Conservation (phyloP, 192 early-diverging fungal species). For the Rhizophagus clarus region DNA sequence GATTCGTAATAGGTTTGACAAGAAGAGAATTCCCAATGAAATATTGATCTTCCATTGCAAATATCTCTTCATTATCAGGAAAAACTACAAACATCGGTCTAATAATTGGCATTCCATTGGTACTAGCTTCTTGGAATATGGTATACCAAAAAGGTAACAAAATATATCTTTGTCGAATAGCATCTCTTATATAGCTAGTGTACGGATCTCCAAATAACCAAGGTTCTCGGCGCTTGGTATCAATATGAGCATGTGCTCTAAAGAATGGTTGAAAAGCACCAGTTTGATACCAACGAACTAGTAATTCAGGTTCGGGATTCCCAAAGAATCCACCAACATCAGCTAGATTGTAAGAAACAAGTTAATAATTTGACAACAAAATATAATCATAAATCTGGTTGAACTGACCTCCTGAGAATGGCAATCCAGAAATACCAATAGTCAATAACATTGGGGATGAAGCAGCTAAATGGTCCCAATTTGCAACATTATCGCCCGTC, state of each 20-base stretch:
- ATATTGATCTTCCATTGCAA: conserved; percentile 82
- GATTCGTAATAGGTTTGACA: conserved; percentile 63
- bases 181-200: conserved; percentile 74
- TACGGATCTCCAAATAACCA: conserved; percentile 93
- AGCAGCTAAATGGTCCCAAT: conserved; percentile 83
- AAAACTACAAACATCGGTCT: conserved; percentile 90
- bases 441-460: conserved; percentile 90
- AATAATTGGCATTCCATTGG: conserved; percentile 80
- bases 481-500: conserved; percentile 96
- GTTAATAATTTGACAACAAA: not conserved
- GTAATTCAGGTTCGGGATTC: conserved; percentile 86
- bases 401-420: conserved; percentile 72
- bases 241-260: conserved; percentile 96
- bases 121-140: conserved; percentile 77
- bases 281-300: conserved; percentile 97
- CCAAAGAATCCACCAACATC: conserved; percentile 99
- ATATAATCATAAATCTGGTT: not conserved
- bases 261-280: conserved; percentile 96
- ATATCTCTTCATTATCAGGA: conserved; percentile 76
- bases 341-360: conserved; percentile 43
- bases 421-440: conserved; percentile 84
- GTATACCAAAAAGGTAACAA: conserved; percentile 94
- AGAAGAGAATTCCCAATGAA: conserved; percentile 88
- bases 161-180: conserved; percentile 81
- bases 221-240: conserved; percentile 96